Evolutionary conservation across 1,284 basidiomycete species (phyloP).

Genomic region (Dichomitus squalens): DNA sequence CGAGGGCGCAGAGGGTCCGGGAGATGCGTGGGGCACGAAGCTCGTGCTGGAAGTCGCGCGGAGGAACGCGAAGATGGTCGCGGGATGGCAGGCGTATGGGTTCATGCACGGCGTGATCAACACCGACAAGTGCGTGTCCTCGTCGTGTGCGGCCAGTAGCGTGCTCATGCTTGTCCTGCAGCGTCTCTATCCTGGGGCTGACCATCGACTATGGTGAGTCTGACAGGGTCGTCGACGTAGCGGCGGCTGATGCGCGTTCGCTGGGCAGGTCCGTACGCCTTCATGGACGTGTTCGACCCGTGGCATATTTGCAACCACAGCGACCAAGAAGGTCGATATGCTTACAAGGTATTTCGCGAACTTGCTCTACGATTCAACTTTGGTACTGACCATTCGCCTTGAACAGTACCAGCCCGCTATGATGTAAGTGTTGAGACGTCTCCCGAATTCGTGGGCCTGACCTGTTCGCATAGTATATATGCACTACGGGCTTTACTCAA

Average conservation of each 20-base stretch:
- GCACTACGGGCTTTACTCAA: constrained; percentile 77
- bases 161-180: constrained; percentile 30
- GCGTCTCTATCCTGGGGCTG: constrained; percentile 83
- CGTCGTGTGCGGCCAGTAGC: neutral
- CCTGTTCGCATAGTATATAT: constrained; percentile 53
- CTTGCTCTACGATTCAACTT: neutral
- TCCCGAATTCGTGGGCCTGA: neutral
- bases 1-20: constrained; percentile 34
- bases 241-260: neutral
- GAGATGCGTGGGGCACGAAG: constrained; percentile 65
- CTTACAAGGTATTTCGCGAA: constrained; percentile 63
- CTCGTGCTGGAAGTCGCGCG: constrained; percentile 79
- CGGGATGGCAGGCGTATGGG: constrained; percentile 92
- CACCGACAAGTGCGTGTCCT: constrained; percentile 79
- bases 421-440: constrained; percentile 54
- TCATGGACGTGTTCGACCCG: constrained; percentile 91
- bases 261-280: constrained; percentile 82
- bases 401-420: constrained; percentile 38
- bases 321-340: constrained; percentile 85
- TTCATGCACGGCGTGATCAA: constrained; percentile 97
- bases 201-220: constrained; percentile 87
- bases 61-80: constrained; percentile 90
- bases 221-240: neutral
- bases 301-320: constrained; percentile 94
- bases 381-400: constrained; percentile 9